Percentiles rank a stretch among this genome's conserved stretches.
Evolutionary conservation across 257 asterid genomes (phyloP).

Genomic region (Scutellaria baicalensis): DNA sequence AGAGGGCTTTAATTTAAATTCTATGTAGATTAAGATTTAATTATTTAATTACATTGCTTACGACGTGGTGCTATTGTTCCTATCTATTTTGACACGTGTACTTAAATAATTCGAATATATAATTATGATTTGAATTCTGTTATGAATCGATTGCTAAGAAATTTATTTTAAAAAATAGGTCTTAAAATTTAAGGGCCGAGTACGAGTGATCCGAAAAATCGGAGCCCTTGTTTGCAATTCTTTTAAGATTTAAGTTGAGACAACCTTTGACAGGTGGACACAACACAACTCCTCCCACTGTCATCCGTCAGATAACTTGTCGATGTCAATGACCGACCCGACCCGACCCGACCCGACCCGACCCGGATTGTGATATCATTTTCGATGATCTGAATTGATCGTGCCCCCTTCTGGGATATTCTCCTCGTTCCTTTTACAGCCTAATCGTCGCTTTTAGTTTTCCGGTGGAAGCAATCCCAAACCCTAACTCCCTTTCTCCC

Average conservation of each 20-base stretch:
- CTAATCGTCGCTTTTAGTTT: conserved; percentile 10
- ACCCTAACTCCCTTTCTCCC: conserved; percentile 13
- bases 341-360: conserved; percentile 33
- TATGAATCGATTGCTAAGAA: no score
- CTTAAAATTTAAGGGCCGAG: not conserved
- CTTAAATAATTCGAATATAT: no score
- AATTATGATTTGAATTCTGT: no score
- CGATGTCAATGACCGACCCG: conserved; percentile 13
- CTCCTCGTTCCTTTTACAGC: conserved; percentile 3
- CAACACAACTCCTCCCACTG: not conserved
- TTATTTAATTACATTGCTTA: no score
- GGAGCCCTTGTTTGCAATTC: not conserved
- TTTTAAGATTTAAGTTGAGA: not conserved
- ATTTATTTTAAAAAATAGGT: no score
- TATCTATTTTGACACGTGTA: no score
- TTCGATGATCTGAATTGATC: conserved; percentile 19
- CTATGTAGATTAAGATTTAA: no score
- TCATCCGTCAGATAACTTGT: conserved; percentile 17
- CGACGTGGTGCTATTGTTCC: no score
- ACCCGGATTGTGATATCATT: not conserved
- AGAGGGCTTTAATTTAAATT: no score
- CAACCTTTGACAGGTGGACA: conserved; percentile 23
- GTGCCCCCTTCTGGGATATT: conserved; percentile 12
- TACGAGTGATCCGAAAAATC: not conserved
- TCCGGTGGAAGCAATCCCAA: conserved; percentile 28